Conservation (phyloP, 2,329 filamentous ascomycete genomes). For the Xylaria sp. region DNA sequence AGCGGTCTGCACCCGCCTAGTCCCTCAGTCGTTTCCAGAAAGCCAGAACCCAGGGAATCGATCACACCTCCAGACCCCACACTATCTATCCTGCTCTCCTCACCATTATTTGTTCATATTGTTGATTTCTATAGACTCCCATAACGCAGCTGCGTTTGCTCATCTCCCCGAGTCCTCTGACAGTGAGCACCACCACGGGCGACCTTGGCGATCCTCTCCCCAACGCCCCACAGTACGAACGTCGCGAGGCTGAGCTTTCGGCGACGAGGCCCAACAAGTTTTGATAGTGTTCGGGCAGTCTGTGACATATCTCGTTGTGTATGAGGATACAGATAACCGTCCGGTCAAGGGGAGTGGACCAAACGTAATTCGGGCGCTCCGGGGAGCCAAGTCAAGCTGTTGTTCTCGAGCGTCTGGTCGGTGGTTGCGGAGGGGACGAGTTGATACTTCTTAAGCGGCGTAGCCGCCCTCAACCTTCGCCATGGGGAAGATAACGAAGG, state of each 20-base stretch:
- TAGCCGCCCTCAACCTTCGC: conserved; percentile 66
- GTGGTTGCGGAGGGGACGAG: conserved; percentile 68
- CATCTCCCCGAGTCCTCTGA: conserved; percentile 24
- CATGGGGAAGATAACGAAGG: conserved; percentile 77
- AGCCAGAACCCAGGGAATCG: conserved; percentile 39
- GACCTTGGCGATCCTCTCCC: conserved; percentile 25
- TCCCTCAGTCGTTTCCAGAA: conserved; percentile 43
- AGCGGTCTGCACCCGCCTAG: conserved; percentile 50
- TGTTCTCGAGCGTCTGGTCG: conserved; percentile 53
- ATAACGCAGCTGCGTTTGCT: conserved; percentile 16
- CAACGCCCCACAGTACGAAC: conserved; percentile 38
- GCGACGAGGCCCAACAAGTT: conserved; percentile 40
- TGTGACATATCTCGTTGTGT: conserved; percentile 37
- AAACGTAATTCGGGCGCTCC: conserved; percentile 47
- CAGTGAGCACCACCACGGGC: conserved; percentile 30
- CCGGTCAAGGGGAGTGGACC: conserved; percentile 45
- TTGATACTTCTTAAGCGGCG: conserved; percentile 62
- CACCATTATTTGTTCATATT: conserved; percentile 12
- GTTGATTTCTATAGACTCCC: conserved; percentile 10
- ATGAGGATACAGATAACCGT: conserved; percentile 33
- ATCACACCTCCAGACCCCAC: conserved; percentile 23
- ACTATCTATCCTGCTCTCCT: conserved; percentile 27
- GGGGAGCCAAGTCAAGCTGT: conserved; percentile 52
- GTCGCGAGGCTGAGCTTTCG: conserved; percentile 45
- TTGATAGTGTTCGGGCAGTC: conserved; percentile 26